Evolutionary conservation across 2,329 filamentous ascomycete species (phyloP), one percentile per base, ranked within the genome.

Genomic region (Colletotrichum trifolii): DNA sequence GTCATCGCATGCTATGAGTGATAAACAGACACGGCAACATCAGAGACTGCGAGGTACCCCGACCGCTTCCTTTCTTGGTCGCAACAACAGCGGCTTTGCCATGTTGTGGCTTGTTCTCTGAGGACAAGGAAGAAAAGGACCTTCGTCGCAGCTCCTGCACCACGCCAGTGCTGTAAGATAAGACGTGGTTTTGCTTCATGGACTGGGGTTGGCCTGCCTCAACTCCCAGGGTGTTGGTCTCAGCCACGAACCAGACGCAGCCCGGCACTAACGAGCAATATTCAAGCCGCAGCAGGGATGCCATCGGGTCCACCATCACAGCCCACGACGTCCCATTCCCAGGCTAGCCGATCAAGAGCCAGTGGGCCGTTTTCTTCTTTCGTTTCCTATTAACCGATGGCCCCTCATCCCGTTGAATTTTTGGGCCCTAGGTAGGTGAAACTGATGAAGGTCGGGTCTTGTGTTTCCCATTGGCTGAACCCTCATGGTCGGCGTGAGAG

Each of bases 231-330:
- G 45, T 60, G 50, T 59, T 39, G 61, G 58, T 53, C 58, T 65
- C 62, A 65, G 62, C 58, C 62, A 65, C 47, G 34, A 33, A 39
- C 50, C 57, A 55, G 36, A 7, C 39, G 38, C 49, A 56, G 43
- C 50, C 35, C 46, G 49, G 33, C 17, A 50, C 34, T 39, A 10
- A 50, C 17, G 50, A 45, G 33, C 45, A 60, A 25, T 54, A 53
- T 50, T 40, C 36, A 49, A 61, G 62, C 58, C 62, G 62, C 62
- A 62, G 39, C 62, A 62, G 49, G 61, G 62, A 43, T 61, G 12
- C 36, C 11, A 49, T n/a, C 7, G 11, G 15, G 12, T n/a, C 55
- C 46, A 46, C 47, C 45, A 50, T 11, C 36, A 49, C 61, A 60
- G 61, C 50, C 56, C 50, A 47, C 56, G 52, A 56, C 43, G 58